Percentiles rank a stretch among this genome's conserved stretches.
Conservation (phyloP, 1,284 basidiomycete genomes). For the Earliella scabrosa region DNA sequence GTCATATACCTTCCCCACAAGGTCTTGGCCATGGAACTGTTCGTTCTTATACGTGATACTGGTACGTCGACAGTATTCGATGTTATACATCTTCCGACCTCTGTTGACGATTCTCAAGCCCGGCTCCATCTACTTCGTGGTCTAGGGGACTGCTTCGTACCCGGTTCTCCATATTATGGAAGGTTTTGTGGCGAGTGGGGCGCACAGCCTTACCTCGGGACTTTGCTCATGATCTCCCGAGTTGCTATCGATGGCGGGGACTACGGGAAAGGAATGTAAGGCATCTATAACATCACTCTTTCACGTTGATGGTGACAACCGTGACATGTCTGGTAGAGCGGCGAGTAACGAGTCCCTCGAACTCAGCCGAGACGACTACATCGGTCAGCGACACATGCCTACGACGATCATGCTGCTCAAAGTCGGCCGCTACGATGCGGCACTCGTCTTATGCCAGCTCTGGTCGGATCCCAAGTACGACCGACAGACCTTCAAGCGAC, state of each 20-base stretch:
- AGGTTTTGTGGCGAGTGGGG: background rate
- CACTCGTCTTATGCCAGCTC: slow-evolving; percentile 34
- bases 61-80: too few relatives aligned
- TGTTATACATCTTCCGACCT: background rate
- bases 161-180: background rate
- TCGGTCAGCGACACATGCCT: slow-evolving; percentile 35
- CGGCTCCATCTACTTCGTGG: background rate
- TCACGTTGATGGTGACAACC: background rate
- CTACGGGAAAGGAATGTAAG: background rate
- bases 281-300: background rate
- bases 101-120: background rate
- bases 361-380: slow-evolving; percentile 37
- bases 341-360: slow-evolving; percentile 41
- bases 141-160: background rate
- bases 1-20: background rate
- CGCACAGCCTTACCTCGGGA: background rate
- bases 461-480: slow-evolving; percentile 26
- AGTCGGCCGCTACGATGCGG: slow-evolving; percentile 27
- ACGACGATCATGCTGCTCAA: slow-evolving; percentile 35
- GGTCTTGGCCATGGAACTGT: too few relatives aligned
- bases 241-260: background rate
- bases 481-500: slow-evolving; percentile 26
- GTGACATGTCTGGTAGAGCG: slow-evolving; percentile 28
- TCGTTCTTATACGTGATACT: too few relatives aligned
- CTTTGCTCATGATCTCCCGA: background rate